A percentile compares a stretch with the other conserved stretches of the same genome.
Evolutionary conservation across 345 rosid species (phyloP).

Genomic region (Euclidium syriacum): DNA sequence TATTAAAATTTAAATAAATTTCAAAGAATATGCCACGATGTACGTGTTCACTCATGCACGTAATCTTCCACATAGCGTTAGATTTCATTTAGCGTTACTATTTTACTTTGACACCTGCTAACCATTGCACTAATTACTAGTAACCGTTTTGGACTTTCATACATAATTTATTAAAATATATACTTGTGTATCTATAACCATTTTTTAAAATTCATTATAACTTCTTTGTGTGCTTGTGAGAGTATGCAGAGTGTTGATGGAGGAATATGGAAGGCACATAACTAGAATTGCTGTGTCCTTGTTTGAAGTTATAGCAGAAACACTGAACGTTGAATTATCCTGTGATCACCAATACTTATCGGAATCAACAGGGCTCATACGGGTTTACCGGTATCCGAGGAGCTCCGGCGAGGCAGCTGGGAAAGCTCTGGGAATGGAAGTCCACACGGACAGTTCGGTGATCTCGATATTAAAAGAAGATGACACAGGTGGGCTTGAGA

Average conservation of each 20-base stretch:
- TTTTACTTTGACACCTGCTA: neutral
- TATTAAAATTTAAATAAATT: neutral
- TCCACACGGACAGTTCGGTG: slow-evolving; percentile 81
- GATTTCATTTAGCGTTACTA: neutral
- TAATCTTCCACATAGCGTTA: neutral
- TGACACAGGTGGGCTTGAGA: slow-evolving; percentile 60
- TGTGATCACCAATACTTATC: slow-evolving; percentile 30
- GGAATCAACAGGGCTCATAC: slow-evolving; percentile 48
- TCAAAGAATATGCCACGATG: too few species aligned
- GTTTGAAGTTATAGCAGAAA: slow-evolving; percentile 43
- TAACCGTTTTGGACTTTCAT: neutral
- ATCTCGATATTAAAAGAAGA: slow-evolving; percentile 59
- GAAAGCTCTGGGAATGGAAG: slow-evolving; percentile 45
- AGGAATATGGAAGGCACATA: slow-evolving; percentile 68
- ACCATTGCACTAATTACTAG: neutral
- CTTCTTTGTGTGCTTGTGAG: neutral
- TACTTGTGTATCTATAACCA: too few species aligned
- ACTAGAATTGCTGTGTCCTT: slow-evolving; percentile 40
- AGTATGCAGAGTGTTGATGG: slow-evolving; percentile 40
- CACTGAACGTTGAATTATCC: slow-evolving; percentile 40
- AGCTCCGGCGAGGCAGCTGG: neutral
- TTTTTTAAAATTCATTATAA: neutral
- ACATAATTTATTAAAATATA: too few species aligned
- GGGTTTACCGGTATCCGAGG: slow-evolving; percentile 60
- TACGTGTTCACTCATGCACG: slow-evolving; percentile 4